These are phyloP conservation scores for Ophidiomyces ophidiicola DNA, from an alignment of 2,329 filamentous ascomycete genomes.

Conservation along the genomic window DNA sequence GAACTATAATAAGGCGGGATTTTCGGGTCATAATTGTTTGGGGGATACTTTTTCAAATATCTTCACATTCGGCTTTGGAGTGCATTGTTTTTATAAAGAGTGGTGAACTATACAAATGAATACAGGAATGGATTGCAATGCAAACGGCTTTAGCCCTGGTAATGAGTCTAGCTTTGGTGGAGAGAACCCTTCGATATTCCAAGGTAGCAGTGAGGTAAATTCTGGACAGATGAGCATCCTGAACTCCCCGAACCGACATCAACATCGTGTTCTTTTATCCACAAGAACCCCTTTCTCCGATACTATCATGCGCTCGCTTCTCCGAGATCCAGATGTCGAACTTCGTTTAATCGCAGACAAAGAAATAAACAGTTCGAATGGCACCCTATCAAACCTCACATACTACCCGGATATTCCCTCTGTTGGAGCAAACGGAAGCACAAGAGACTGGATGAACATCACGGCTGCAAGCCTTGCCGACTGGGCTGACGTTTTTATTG, in stretches of 20 bases:
- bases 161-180: background rate
- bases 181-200: background rate
- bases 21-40: no score
- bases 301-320: slow-evolving; percentile 28
- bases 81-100: background rate
- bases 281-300: slow-evolving; percentile 32
- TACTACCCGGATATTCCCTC: slow-evolving; percentile 30
- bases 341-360: slow-evolving; percentile 34
- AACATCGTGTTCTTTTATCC: slow-evolving; percentile 26
- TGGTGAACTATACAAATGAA: background rate
- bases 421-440: slow-evolving; percentile 28
- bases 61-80: no score
- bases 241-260: slow-evolving; percentile 12
- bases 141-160: background rate
- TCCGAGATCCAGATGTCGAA: slow-evolving; percentile 30
- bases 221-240: slow-evolving; percentile 2
- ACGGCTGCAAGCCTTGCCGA: slow-evolving; percentile 53
- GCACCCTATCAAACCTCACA: slow-evolving; percentile 27
- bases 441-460: slow-evolving; percentile 31
- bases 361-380: slow-evolving; percentile 6
- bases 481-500: slow-evolving; percentile 78
- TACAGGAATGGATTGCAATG: background rate
- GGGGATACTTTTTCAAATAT: no score
- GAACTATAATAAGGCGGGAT: no score
- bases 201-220: background rate